These are phyloP conservation scores for Hygrocybe coccinea DNA, from an alignment of 768 basidiomycete species.

Conservation along the genomic window DNA sequence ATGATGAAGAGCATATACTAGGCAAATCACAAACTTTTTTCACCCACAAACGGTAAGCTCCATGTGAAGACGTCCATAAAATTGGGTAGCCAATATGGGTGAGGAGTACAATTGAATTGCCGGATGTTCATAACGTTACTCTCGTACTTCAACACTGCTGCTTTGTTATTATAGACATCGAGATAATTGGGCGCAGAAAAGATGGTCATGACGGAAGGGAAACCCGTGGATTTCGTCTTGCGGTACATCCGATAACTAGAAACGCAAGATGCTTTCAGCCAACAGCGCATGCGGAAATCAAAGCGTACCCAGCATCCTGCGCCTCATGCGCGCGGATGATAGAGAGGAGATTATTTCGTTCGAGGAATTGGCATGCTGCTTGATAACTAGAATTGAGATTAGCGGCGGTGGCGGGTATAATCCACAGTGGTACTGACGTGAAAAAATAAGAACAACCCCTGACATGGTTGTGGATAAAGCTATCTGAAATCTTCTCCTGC, in stretches of 20 bases:
- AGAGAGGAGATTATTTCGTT: conserved; percentile 92
- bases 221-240: conserved; percentile 96
- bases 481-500: conserved; percentile 84
- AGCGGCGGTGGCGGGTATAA: background rate
- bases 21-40: conserved; percentile 68
- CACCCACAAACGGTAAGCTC: conserved; percentile 96
- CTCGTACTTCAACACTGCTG: conserved; percentile 97
- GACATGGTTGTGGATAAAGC: conserved; percentile 93
- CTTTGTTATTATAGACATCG: conserved; percentile 99
- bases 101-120: conserved; percentile 95
- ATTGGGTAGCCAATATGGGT: conserved; percentile 97
- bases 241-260: conserved; percentile 55
- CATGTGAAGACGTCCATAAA: conserved; percentile 99
- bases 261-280: background rate
- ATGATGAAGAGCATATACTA: too few species aligned
- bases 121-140: conserved; percentile 98
- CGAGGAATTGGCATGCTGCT: conserved; percentile 95
- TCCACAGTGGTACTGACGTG: conserved; percentile 33
- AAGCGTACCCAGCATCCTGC: conserved; percentile 88
- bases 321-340: conserved; percentile 99
- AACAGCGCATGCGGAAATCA: background rate
- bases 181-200: conserved; percentile 98
- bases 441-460: conserved; percentile 96
- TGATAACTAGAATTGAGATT: conserved; percentile 59
- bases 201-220: conserved; percentile 99